Evolutionary conservation across 225 moss, liverwort and hornwort genomes (phyloP).

Genomic region (Polytrichum commune): DNA sequence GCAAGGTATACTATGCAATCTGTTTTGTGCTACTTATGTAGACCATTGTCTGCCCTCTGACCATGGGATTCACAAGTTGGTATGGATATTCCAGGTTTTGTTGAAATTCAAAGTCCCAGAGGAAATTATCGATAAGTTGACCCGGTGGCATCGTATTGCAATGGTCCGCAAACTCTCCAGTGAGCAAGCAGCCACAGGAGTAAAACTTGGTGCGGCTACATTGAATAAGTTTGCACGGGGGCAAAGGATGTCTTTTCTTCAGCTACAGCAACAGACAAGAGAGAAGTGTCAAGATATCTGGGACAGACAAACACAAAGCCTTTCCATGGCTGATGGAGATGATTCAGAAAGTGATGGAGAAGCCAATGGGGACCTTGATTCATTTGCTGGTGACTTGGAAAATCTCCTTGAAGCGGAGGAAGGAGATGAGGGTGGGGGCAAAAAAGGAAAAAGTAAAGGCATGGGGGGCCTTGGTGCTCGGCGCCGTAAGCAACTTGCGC

Average conservation of each 20-base stretch:
- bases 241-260: conserved; percentile 71
- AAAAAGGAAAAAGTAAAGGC: conserved; percentile 54
- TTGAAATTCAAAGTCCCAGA: conserved; percentile 70
- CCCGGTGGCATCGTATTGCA: conserved; percentile 71
- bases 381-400: conserved; percentile 68
- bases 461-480: conserved; percentile 67
- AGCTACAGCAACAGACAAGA: conserved; percentile 70
- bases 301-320: conserved; percentile 64
- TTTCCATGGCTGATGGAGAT: conserved; percentile 56
- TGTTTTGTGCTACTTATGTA: too few relatives aligned
- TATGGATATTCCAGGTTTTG: conserved; percentile 35
- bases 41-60: too few relatives aligned
- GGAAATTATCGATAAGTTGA: conserved; percentile 56
- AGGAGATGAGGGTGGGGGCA: conserved; percentile 63
- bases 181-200: conserved; percentile 67
- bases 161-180: conserved; percentile 68
- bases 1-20: too few relatives aligned
- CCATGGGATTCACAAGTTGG: too few relatives aligned
- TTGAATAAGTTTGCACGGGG: conserved; percentile 69
- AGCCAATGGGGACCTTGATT: conserved; percentile 64
- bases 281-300: conserved; percentile 74
- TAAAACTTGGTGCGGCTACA: conserved; percentile 63
- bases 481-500: conserved; percentile 47
- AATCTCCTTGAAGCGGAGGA: conserved; percentile 71
- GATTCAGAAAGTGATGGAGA: conserved; percentile 67